Conservation (phyloP, 371 early-diverging fungal species). For the Mucor ambiguus region DNA sequence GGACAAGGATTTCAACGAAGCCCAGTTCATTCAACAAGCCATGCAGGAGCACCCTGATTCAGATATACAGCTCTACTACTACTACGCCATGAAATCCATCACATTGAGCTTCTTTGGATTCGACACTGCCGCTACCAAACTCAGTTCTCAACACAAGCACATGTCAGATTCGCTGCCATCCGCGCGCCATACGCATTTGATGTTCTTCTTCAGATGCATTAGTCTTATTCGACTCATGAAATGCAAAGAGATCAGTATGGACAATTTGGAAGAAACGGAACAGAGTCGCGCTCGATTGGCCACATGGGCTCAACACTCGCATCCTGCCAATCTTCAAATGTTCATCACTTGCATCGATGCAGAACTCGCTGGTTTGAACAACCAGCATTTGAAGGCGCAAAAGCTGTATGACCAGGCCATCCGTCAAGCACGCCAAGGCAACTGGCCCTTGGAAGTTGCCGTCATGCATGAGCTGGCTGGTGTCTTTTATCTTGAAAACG, state of each 20-base stretch:
- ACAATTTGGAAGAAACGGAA: slow-evolving; percentile 18
- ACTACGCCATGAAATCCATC: slow-evolving; percentile 39
- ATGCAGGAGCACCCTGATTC: slow-evolving; percentile 1
- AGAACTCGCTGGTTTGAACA: slow-evolving; percentile 38
- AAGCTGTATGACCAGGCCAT: slow-evolving; percentile 42
- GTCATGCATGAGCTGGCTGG: slow-evolving; percentile 46
- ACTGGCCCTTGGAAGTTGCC: slow-evolving; percentile 37
- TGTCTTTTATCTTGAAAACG: slow-evolving; percentile 37
- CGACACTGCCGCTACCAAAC: slow-evolving; percentile 30
- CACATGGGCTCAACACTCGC: slow-evolving; percentile 42
- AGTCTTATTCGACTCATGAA: slow-evolving; percentile 35
- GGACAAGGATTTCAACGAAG: slow-evolving; percentile 39
- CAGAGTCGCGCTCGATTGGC: slow-evolving; percentile 22
- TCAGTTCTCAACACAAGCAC: slow-evolving; percentile 33
- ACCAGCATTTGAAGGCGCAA: slow-evolving; percentile 28
- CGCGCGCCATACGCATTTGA: slow-evolving; percentile 41
- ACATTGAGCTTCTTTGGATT: slow-evolving; percentile 34
- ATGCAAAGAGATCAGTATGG: neutral
- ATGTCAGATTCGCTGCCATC: slow-evolving; percentile 38
- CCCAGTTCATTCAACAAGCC: slow-evolving; percentile 23
- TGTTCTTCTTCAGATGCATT: slow-evolving; percentile 45
- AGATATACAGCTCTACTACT: slow-evolving; percentile 22
- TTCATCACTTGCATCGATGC: slow-evolving; percentile 44
- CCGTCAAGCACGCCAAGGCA: slow-evolving; percentile 37
- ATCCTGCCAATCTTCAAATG: slow-evolving; percentile 37